phyloP scores from a whole-genome alignment of 305 asterid species.

The Rubia balearica region DNA sequence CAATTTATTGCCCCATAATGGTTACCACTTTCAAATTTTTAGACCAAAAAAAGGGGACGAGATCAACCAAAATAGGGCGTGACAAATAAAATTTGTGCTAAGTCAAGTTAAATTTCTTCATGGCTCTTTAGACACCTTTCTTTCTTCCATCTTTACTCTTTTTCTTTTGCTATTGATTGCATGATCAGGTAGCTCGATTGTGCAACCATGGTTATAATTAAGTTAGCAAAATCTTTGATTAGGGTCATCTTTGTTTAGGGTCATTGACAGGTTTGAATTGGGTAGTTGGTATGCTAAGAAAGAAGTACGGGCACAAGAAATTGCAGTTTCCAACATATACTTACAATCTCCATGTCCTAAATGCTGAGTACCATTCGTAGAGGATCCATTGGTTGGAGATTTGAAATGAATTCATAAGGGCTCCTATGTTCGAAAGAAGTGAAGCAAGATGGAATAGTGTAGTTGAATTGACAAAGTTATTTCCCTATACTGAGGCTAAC shows the following conservation, averaged over 20 bases:
- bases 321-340: constrained; percentile 17
- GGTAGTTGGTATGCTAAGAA: constrained; percentile 6
- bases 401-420: background rate
- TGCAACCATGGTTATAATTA: constrained; percentile 8
- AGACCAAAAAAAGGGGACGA: background rate
- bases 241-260: too few species aligned
- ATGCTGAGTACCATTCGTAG: constrained; percentile 2
- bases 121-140: background rate
- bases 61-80: background rate
- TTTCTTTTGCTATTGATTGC: background rate
- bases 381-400: background rate
- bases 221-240: constrained; percentile 9
- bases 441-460: background rate
- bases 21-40: too few species aligned
- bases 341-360: background rate
- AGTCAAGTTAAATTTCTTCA: background rate
- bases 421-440: background rate
- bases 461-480: too few species aligned
- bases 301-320: constrained; percentile 5
- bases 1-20: too few species aligned
- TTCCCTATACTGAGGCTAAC: too few species aligned
- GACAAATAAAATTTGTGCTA: too few species aligned
- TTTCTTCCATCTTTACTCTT: background rate
- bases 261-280: constrained; percentile 15
- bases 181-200: constrained; percentile 1